These are phyloP conservation scores for Neopestalotiopsis sp. DNA, from an alignment of 2,329 filamentous ascomycete genomes.

Conservation along the genomic window DNA sequence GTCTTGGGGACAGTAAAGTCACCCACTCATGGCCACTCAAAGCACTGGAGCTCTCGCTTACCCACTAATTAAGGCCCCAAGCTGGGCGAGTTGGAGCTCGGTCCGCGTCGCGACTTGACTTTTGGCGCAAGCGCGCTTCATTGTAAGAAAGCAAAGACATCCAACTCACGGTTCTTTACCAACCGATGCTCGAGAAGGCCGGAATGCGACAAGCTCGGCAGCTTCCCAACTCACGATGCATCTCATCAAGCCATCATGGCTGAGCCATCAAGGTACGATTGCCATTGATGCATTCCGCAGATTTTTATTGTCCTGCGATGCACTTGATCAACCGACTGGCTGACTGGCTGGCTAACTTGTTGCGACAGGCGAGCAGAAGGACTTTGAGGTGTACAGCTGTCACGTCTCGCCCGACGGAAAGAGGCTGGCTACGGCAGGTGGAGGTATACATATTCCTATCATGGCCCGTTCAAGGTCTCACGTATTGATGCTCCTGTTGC, in stretches of 20 bases:
- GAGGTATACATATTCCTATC: constrained; percentile 62
- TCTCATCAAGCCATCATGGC: constrained; percentile 94
- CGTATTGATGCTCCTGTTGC: constrained; percentile 23
- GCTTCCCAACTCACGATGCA: constrained; percentile 61
- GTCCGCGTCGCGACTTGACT: constrained; percentile 16
- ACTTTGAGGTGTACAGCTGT: constrained; percentile 98
- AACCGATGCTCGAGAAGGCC: constrained; percentile 18
- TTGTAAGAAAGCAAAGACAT: neutral
- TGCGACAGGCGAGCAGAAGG: constrained; percentile 83
- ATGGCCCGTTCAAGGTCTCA: neutral
- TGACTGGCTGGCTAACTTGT: constrained; percentile 19
- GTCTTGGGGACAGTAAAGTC: neutral
- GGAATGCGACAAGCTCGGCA: constrained; percentile 38
- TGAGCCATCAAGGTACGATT: constrained; percentile 81
- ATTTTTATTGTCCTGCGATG: neutral
- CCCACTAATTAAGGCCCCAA: constrained; percentile 7
- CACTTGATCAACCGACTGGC: constrained; percentile 26
- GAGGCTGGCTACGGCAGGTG: constrained; percentile 90
- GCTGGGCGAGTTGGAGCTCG: neutral
- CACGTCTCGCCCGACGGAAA: constrained; percentile 95
- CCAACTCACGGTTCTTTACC: neutral
- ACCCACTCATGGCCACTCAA: neutral
- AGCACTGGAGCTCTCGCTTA: neutral
- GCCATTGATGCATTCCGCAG: constrained; percentile 20
- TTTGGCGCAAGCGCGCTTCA: constrained; percentile 12